Evolutionary conservation across 441 rosid species (phyloP).

Genomic region (Hura crepitans): DNA sequence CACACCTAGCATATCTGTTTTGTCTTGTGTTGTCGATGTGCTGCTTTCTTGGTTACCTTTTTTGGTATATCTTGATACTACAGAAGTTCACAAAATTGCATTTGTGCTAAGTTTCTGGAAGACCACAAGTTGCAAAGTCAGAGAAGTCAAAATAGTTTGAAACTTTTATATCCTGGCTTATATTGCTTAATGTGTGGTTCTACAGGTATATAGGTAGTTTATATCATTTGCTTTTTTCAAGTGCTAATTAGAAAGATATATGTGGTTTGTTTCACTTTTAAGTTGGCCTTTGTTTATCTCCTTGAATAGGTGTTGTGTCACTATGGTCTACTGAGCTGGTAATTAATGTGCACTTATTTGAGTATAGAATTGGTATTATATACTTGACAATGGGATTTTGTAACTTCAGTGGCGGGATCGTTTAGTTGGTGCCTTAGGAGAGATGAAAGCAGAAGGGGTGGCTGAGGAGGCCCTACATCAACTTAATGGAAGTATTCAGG

Average conservation of each 20-base stretch:
- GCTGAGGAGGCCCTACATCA: slow-evolving; percentile 45
- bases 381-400: slow-evolving; percentile 22
- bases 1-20: too few relatives aligned
- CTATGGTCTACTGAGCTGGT: background rate
- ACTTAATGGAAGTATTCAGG: slow-evolving; percentile 51
- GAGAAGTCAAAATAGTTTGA: background rate
- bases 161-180: background rate
- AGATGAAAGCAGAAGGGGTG: slow-evolving; percentile 60
- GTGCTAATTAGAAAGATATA: background rate
- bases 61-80: background rate
- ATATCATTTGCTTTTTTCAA: too few relatives aligned
- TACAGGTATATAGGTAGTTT: too few relatives aligned
- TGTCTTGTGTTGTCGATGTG: background rate
- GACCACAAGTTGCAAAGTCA: background rate
- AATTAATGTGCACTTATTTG: background rate
- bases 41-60: background rate
- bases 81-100: background rate
- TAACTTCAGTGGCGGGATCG: slow-evolving; percentile 91
- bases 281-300: background rate
- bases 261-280: background rate
- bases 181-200: background rate
- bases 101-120: background rate
- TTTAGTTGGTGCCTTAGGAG: slow-evolving; percentile 64
- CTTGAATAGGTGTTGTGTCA: background rate
- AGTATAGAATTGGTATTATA: slow-evolving; percentile 7